Percentiles rank a stretch among this genome's conserved stretches.
Evolutionary conservation across 169 alveolate species (phyloP).

Genomic region (Plasmodium relictum): DNA sequence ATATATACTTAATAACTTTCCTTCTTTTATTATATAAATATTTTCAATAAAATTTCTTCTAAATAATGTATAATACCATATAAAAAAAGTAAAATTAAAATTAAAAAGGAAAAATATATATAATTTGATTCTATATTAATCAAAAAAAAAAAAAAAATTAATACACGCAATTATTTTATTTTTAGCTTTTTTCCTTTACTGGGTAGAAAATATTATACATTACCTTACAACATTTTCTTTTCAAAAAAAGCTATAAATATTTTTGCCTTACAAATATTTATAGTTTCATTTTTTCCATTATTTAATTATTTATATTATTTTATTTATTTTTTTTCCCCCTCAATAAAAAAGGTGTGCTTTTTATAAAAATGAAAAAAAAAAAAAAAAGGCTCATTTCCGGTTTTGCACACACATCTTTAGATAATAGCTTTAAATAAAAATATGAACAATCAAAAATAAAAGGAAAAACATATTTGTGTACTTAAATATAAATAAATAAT

Average conservation of each 20-base stretch:
- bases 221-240: background rate
- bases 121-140: background rate
- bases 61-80: too few relatives aligned
- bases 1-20: too few relatives aligned
- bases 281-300: conserved; percentile 8
- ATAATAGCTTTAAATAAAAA: conserved; percentile 11
- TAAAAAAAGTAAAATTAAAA: too few relatives aligned
- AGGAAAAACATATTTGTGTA: background rate
- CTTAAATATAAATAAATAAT: conserved; percentile 4
- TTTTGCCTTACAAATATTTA: conserved; percentile 13
- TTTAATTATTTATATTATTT: too few relatives aligned
- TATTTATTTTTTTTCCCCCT: conserved; percentile 6
- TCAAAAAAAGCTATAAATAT: conserved; percentile 19
- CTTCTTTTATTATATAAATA: too few relatives aligned
- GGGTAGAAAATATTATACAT: background rate
- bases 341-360: conserved; percentile 1
- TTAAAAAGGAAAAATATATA: background rate
- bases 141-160: background rate
- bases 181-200: conserved; percentile 16
- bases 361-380: background rate
- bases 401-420: conserved; percentile 44
- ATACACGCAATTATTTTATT: background rate
- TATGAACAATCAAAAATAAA: conserved; percentile 11
- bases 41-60: too few relatives aligned
- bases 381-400: conserved; percentile 19